These are phyloP conservation scores for Penicillium tannophilum DNA, from an alignment of 495 filamentous ascomycete species.

Conservation along the genomic window DNA sequence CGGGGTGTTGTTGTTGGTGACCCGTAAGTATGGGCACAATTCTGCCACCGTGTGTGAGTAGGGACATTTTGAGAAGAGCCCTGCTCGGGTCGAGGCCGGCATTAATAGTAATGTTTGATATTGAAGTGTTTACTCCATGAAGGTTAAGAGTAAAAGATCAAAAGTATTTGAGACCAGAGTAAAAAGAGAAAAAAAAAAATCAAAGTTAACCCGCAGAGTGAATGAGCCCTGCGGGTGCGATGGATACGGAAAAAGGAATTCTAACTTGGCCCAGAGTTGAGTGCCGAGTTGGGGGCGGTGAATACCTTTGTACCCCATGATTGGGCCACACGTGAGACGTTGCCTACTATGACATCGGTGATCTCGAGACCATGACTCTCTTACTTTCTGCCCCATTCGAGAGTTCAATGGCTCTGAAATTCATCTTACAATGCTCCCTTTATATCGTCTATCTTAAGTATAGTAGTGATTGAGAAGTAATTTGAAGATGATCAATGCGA, in stretches of 20 bases:
- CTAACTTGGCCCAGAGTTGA: conserved; percentile 19
- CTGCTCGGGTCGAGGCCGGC: conserved; percentile 39
- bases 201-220: conserved; percentile 24
- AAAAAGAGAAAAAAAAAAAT: conserved; percentile 18
- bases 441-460: not conserved
- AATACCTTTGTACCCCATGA: conserved; percentile 11
- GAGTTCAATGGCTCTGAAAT: conserved; percentile 5
- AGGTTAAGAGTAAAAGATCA: conserved; percentile 11
- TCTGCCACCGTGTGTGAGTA: conserved; percentile 47
- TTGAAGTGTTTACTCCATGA: conserved; percentile 7
- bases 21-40: conserved; percentile 50
- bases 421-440: not conserved
- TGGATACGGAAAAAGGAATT: conserved; percentile 30
- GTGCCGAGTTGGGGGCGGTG: conserved; percentile 27
- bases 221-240: conserved; percentile 32
- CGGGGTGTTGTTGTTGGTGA: conserved; percentile 26
- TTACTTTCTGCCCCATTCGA: not conserved
- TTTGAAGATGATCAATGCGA: not conserved
- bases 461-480: not conserved
- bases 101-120: conserved; percentile 34
- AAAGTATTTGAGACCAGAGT: conserved; percentile 16
- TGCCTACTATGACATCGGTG: conserved; percentile 31
- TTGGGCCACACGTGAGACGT: conserved; percentile 25
- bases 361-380: not conserved
- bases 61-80: conserved; percentile 44